Evolutionary conservation across 257 asterid genomes (phyloP), one percentile per base, ranked within the genome.

Genomic region (Solanum chmielewskii): DNA sequence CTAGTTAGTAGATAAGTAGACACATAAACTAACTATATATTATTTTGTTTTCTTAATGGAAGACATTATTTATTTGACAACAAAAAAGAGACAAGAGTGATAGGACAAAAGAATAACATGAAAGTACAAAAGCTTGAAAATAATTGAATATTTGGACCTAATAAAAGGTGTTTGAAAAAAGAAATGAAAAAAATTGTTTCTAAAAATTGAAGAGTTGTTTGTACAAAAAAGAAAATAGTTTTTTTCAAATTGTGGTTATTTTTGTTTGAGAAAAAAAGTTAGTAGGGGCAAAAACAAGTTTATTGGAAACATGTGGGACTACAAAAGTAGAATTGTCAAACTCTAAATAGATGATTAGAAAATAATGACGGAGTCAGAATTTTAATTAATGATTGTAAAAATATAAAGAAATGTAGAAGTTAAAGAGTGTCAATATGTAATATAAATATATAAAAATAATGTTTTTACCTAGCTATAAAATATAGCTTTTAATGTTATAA

Each of bases 1-100:
- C 64, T 44, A 56, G 64, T 23, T 56, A 39, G 56, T 74, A 21
- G 82, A 74, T 39, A 39, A 74, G 52, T 74, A 39, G 82, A 75
- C 52, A 74, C 42, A 62, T 27, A 89, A 45, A 68, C 75, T 84
- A 83, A 59, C 27, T 84, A 86, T 90, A 88, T 87, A 88, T 87
- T 90, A 39, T 64, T 77, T n/a, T 76, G 39, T 87, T 78, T 75
- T 88, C 64, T 66, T 83, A 81, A 90, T 87, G 92, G 95, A 89
- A 90, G 87, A 88, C 93, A 92, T 86, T 69, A 85, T 87, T 90
- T 84, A 83, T 87, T 87, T 56, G 83, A 52, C 83, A 59, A 41
- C 59, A 87, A n/a, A 77, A 52, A 52, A 12, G 66, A 21, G 31
- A 33, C 27, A 75, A 75, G 39, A n/a, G 29, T 68, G 68, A 86